Evolutionary conservation across 495 filamentous ascomycete species (phyloP), one percentile per base, ranked within the genome.

Genomic region (Platismatia glauca): DNA sequence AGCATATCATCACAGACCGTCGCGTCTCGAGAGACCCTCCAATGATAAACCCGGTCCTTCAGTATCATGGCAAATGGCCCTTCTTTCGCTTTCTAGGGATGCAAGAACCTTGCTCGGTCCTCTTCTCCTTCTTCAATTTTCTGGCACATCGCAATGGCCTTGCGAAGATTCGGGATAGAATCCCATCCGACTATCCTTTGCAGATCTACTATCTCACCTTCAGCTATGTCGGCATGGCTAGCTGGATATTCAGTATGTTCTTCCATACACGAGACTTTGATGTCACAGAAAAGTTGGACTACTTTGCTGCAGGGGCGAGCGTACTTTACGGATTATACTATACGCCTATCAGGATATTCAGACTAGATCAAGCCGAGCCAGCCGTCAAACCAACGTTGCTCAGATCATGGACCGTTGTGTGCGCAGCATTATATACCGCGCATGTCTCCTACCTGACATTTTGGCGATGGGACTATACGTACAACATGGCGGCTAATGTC

Each of bases 61-160:
- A 98, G 77, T 98, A 89, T 79, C 92, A 98, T 78, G 94, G 95
- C n/a, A 98, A 98, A 83, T 98, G 94, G 94, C 94, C 94, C 35
- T 98, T 98, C 79, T 78, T 82, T 66, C 86, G 94, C 63, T 79
- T 96, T 64, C 74, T 95, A 22, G 94, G 94, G 68, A 86, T 96
- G 77, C 94, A 98, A 76, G 94, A 98, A 77, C 90, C 92, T 64
- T 89, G 89, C 74, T 89, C 85, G 38, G 94, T 97, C 60, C 77
- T 97, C 64, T 98, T 97, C 81, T 94, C 89, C 66, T 78, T 93
- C 57, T 77, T 95, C 68, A 97, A 98, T 77, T 84, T 92, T 64
- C 78, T 84, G 34, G 94, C 90, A n/a, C 94, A 98, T 76, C 84
- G 86, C 71, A 72, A 84, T 61, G 94, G 94, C 60, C 83, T 96